These are phyloP conservation scores for Kluyveromyces aestuarii DNA, from an alignment of 805 yeast species.

Conservation along the genomic window DNA sequence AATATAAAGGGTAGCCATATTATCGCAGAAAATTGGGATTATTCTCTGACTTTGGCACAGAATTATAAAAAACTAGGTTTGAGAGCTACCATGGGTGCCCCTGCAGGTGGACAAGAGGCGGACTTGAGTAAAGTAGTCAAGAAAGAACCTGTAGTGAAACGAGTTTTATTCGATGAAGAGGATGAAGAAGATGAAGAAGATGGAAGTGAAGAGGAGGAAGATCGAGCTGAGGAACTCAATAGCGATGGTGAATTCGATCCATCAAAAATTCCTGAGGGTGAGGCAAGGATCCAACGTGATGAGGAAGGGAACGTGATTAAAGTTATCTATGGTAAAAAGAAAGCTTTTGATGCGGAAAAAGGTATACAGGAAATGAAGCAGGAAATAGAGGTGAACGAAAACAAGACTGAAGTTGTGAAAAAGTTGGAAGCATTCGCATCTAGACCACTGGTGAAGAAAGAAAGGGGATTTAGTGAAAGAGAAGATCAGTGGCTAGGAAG, in stretches of 20 bases:
- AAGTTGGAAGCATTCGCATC: slow-evolving; percentile 58
- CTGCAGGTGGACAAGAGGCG: slow-evolving; percentile 78
- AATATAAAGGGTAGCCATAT: slow-evolving; percentile 67
- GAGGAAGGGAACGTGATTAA: slow-evolving; percentile 55
- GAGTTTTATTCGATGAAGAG: slow-evolving; percentile 20
- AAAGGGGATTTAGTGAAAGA: slow-evolving; percentile 54
- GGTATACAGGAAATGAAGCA: slow-evolving; percentile 24
- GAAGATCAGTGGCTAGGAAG: slow-evolving; percentile 64
- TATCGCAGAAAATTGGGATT: slow-evolving; percentile 88
- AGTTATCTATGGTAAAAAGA: slow-evolving; percentile 65
- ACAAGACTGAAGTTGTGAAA: slow-evolving; percentile 49
- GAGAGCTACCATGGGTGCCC: slow-evolving; percentile 49
- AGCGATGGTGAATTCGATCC: slow-evolving; percentile 32
- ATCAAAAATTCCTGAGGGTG: slow-evolving; percentile 61
- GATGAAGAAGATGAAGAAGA: slow-evolving; percentile 13
- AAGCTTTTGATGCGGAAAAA: slow-evolving; percentile 26
- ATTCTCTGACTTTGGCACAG: slow-evolving; percentile 67
- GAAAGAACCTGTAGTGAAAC: slow-evolving; percentile 26
- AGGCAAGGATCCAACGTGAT: slow-evolving; percentile 69
- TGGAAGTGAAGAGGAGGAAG: slow-evolving; percentile 12
- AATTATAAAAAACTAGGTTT: slow-evolving; percentile 82
- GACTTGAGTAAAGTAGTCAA: slow-evolving; percentile 34
- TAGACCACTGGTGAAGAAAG: slow-evolving; percentile 33
- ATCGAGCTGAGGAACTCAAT: slow-evolving; percentile 19
- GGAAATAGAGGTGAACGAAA: slow-evolving; percentile 12